phyloP scores from a whole-genome alignment of 768 basidiomycete genomes.

The Russula abietina region DNA sequence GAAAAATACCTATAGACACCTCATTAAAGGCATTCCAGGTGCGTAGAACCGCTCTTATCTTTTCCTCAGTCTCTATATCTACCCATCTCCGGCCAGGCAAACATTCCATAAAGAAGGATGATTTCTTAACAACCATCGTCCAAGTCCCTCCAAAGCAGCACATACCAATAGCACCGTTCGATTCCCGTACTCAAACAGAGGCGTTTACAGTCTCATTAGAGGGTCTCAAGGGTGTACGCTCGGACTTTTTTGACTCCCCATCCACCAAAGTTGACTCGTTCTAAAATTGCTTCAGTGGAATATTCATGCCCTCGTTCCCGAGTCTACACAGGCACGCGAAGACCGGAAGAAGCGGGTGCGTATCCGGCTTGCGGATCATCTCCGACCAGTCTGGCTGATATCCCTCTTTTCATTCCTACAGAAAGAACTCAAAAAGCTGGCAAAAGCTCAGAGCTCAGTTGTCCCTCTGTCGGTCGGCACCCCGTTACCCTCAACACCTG shows the following conservation, averaged over 20 bases:
- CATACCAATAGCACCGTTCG: constrained; percentile 22
- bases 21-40: constrained; percentile 26
- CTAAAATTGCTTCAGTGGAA: constrained; percentile 20
- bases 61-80: neutral
- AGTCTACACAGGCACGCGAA: constrained; percentile 26
- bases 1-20: constrained; percentile 26
- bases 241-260: neutral
- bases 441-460: constrained; percentile 21
- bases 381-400: neutral
- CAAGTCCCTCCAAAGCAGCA: constrained; percentile 26
- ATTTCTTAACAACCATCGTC: constrained; percentile 21
- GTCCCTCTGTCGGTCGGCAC: constrained; percentile 12
- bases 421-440: constrained; percentile 27
- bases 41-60: neutral
- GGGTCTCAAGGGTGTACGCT: constrained; percentile 25
- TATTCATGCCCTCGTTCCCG: constrained; percentile 26
- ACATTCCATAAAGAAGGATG: constrained; percentile 26
- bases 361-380: constrained; percentile 6
- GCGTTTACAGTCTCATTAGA: constrained; percentile 25
- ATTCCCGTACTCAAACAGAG: constrained; percentile 21
- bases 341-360: constrained; percentile 26
- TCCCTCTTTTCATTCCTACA: neutral
- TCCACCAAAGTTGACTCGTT: neutral
- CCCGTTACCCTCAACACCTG: constrained; percentile 13
- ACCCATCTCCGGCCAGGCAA: constrained; percentile 13